Evolutionary conservation across 2,329 filamentous ascomycete genomes (phyloP).

Genomic region (Pestalotiopsis sp.): DNA sequence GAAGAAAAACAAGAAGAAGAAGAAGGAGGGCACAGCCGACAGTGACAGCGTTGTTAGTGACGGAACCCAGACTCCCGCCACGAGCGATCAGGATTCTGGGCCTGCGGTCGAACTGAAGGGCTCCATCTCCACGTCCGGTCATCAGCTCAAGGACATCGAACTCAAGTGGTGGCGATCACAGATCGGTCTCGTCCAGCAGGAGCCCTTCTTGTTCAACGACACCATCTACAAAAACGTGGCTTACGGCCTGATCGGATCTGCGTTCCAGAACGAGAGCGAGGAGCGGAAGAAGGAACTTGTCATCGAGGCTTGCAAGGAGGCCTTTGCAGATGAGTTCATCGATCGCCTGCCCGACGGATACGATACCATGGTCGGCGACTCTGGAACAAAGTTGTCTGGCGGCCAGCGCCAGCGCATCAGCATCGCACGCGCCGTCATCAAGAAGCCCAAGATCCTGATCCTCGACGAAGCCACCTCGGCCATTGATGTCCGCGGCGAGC

Average conservation of each 20-base stretch:
- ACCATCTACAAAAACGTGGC: conserved; percentile 65
- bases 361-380: conserved; percentile 74
- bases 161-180: conserved; percentile 64
- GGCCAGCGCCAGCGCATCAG: conserved; percentile 84
- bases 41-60: background rate
- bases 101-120: conserved; percentile 51
- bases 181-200: conserved; percentile 69
- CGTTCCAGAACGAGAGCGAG: conserved; percentile 53
- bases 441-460: conserved; percentile 70
- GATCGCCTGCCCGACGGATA: conserved; percentile 66
- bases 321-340: conserved; percentile 72
- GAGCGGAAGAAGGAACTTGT: conserved; percentile 62
- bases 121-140: conserved; percentile 53
- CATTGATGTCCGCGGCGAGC: conserved; percentile 55
- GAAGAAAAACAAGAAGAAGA: conserved; percentile 28
- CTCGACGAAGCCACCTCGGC: conserved; percentile 79
- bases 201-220: conserved; percentile 69
- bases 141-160: conserved; percentile 58
- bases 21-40: conserved; percentile 29
- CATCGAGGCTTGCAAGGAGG: conserved; percentile 64
- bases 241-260: conserved; percentile 55
- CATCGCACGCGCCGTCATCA: conserved; percentile 74
- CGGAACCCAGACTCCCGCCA: background rate
- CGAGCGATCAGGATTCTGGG: conserved; percentile 34
- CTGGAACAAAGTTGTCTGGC: conserved; percentile 77